Conservation (phyloP, 176 grass and related monocot genomes). For the Raddia guianensis region DNA sequence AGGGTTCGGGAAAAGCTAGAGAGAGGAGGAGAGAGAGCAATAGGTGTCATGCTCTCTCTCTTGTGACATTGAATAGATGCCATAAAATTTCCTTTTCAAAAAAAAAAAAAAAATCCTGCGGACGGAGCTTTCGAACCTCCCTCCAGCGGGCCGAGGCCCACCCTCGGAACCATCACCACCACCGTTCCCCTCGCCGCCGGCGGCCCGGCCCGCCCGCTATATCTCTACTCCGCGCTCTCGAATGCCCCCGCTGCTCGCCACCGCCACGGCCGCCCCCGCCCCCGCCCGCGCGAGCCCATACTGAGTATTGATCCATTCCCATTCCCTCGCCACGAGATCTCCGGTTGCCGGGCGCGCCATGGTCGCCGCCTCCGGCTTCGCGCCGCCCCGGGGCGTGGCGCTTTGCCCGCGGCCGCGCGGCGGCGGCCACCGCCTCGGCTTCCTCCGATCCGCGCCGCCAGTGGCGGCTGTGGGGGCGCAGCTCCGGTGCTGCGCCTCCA, state of each 20-base stretch:
- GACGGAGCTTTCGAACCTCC: slow-evolving; percentile 64
- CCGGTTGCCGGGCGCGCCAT: no score
- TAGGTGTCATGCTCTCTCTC: no score
- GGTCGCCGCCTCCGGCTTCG: slow-evolving; percentile 56
- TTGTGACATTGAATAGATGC: no score
- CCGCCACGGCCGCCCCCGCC: neutral
- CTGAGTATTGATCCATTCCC: no score
- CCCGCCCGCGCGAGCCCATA: no score
- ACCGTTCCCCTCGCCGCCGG: slow-evolving; percentile 55
- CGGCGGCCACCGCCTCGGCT: neutral
- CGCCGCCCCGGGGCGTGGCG: slow-evolving; percentile 35
- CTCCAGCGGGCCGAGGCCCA: slow-evolving; percentile 1
- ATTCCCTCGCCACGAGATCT: slow-evolving; percentile 40
- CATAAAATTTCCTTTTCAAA: no score
- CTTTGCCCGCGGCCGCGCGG: slow-evolving; percentile 6
- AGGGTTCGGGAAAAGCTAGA: no score
- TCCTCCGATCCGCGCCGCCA: slow-evolving; percentile 35
- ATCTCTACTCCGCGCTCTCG: slow-evolving; percentile 14
- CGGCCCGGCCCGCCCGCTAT: slow-evolving; percentile 25
- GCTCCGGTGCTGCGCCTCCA: slow-evolving; percentile 53
- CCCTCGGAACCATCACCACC: slow-evolving; percentile 61
- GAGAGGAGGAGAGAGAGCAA: no score
- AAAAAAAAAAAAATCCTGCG: no score
- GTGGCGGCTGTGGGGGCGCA: neutral
- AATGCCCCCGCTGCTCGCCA: slow-evolving; percentile 14